These are phyloP conservation scores for Panaeolus cyanescens DNA, from an alignment of 768 basidiomycete genomes.

Conservation along the genomic window DNA sequence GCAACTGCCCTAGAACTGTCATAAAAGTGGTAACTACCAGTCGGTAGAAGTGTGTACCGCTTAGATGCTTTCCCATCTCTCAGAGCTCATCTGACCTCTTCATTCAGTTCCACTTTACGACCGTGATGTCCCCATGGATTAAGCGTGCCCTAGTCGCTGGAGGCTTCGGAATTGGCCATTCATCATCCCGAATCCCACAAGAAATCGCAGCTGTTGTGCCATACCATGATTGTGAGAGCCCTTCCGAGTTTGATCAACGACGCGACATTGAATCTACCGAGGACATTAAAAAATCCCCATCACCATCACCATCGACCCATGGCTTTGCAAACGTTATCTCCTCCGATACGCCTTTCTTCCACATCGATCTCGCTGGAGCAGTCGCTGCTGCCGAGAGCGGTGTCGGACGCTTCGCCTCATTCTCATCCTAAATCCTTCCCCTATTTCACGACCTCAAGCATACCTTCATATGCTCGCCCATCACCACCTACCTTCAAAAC, in stretches of 20 bases:
- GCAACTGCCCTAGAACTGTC: too few relatives aligned
- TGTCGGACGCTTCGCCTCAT: conserved; percentile 16
- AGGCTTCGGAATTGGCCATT: conserved; percentile 81
- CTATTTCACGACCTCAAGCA: not conserved
- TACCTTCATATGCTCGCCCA: not conserved
- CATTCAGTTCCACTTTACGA: conserved; percentile 92
- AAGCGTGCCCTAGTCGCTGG: conserved; percentile 86
- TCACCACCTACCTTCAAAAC: too few relatives aligned
- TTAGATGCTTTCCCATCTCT: too few relatives aligned
- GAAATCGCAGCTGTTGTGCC: conserved; percentile 85
- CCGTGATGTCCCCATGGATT: conserved; percentile 92
- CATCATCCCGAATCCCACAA: conserved; percentile 37
- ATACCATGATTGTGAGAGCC: conserved; percentile 43
- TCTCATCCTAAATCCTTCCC: not conserved
- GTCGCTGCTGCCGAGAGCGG: conserved; percentile 67
- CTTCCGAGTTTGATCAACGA: conserved; percentile 17
- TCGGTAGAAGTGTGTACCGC: too few relatives aligned
- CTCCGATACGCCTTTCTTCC: conserved; percentile 82
- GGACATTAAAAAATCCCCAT: conserved; percentile 32
- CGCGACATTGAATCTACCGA: conserved; percentile 32
- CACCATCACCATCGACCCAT: conserved; percentile 10
- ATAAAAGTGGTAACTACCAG: too few relatives aligned
- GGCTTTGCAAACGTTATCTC: conserved; percentile 46
- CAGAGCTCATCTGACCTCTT: too few relatives aligned
- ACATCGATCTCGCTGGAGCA: conserved; percentile 79